These are phyloP conservation scores for Morella rubra DNA, from an alignment of 306 rosid species.

Conservation along the genomic window DNA sequence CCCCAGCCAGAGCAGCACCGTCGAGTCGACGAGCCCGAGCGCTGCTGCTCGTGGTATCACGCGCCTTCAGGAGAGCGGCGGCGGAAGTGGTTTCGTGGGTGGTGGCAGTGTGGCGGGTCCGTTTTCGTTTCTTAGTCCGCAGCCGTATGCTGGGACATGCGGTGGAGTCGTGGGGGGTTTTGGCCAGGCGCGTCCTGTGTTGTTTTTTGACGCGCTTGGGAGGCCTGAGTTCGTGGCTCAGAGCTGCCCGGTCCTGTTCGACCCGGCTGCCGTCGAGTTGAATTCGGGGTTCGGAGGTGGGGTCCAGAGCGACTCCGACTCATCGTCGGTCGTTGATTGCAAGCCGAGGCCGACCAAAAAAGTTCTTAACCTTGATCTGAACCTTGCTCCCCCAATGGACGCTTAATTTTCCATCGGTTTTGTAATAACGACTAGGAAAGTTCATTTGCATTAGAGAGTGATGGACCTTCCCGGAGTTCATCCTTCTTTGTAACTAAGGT, in stretches of 20 bases:
- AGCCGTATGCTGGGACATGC: constrained; percentile 27
- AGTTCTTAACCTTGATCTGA: constrained; percentile 61
- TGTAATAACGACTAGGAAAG: background rate
- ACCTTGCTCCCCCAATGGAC: constrained; percentile 62
- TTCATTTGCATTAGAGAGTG: constrained; percentile 9
- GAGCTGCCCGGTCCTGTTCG: constrained; percentile 38
- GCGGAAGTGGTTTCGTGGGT: background rate
- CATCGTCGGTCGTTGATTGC: constrained; percentile 48
- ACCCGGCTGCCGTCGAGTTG: constrained; percentile 31
- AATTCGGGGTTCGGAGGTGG: constrained; percentile 24
- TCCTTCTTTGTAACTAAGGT: constrained; percentile 30
- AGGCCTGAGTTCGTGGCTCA: constrained; percentile 34
- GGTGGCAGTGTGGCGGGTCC: constrained; percentile 13
- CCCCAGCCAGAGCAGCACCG: constrained; percentile 55
- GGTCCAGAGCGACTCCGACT: constrained; percentile 49
- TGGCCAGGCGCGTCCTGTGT: constrained; percentile 36
- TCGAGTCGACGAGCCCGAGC: constrained; percentile 39
- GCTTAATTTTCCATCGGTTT: constrained; percentile 19
- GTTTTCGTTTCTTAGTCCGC: constrained; percentile 46
- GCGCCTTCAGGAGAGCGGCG: constrained; percentile 12
- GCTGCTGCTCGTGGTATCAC: constrained; percentile 36
- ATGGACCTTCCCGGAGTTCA: constrained; percentile 28
- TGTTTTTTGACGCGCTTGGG: constrained; percentile 22
- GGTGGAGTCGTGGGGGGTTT: constrained; percentile 6
- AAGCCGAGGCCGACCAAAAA: constrained; percentile 31